Percentiles rank a stretch among this genome's conserved stretches.
Evolutionary conservation across 78 protist species (phyloP).

Genomic region (Dictyostelium capitatum): DNA sequence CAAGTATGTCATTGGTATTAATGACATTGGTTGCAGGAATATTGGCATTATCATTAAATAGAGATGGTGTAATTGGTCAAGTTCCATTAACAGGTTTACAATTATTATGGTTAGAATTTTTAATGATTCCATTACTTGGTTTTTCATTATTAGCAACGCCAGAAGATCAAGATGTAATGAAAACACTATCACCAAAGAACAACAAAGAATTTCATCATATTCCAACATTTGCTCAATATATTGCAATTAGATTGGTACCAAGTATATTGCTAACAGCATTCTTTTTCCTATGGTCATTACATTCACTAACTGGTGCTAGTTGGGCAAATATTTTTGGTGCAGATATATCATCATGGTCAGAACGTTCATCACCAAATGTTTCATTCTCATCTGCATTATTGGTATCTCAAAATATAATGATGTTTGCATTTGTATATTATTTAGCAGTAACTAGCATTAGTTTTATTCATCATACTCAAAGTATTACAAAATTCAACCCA

Average conservation of each 20-base stretch:
- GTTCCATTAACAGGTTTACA: slow-evolving; percentile 77
- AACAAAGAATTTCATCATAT: slow-evolving; percentile 63
- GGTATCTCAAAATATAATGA: slow-evolving; percentile 77
- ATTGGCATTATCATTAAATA: slow-evolving; percentile 4
- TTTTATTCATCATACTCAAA: slow-evolving; percentile 74
- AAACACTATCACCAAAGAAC: slow-evolving; percentile 63
- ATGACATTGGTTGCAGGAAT: slow-evolving; percentile 73
- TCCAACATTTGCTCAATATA: slow-evolving; percentile 63
- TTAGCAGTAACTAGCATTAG: slow-evolving; percentile 57
- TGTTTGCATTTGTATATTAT: slow-evolving; percentile 81
- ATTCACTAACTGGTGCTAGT: slow-evolving; percentile 55
- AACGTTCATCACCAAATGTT: background rate
- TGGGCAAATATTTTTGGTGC: slow-evolving; percentile 82
- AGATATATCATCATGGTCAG: slow-evolving; percentile 18
- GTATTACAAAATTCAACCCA: slow-evolving; percentile 44
- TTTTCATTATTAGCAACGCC: slow-evolving; percentile 59
- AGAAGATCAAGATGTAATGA: slow-evolving; percentile 70
- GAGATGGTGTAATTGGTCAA: slow-evolving; percentile 62
- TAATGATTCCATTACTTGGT: slow-evolving; percentile 69
- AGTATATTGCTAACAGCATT: slow-evolving; percentile 31
- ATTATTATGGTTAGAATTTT: slow-evolving; percentile 66
- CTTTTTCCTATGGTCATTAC: slow-evolving; percentile 71
- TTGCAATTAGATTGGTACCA: slow-evolving; percentile 73
- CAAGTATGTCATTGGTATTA: slow-evolving; percentile 68
- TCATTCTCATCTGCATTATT: slow-evolving; percentile 37